phyloP scores from a whole-genome alignment of 1,139 yeast species.

The Candida sanyaensis region DNA sequence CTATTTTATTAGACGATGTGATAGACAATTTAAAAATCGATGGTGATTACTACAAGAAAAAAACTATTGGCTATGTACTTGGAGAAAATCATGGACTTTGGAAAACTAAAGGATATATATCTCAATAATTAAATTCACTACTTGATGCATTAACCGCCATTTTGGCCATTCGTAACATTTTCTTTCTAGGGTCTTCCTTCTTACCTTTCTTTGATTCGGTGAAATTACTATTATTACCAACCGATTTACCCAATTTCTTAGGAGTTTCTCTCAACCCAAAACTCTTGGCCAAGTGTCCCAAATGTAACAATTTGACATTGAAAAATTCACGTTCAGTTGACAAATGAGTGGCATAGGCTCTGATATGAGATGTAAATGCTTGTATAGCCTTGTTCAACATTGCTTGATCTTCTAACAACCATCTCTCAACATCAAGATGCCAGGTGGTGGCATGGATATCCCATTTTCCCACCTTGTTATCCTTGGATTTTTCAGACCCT shows the following conservation, averaged over 20 bases:
- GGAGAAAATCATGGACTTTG: constrained; percentile 84
- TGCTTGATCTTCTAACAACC: constrained; percentile 70
- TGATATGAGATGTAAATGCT: constrained; percentile 84
- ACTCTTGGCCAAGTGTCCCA: constrained; percentile 94
- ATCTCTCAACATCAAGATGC: constrained; percentile 89
- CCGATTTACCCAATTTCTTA: constrained; percentile 59
- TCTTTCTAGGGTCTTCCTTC: constrained; percentile 65
- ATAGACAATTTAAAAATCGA: constrained; percentile 63
- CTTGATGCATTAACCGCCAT: constrained; percentile 62
- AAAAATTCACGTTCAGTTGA: constrained; percentile 75
- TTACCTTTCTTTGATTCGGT: constrained; percentile 30
- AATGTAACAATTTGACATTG: constrained; percentile 77
- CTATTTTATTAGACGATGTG: constrained; percentile 77
- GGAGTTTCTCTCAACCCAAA: constrained; percentile 96
- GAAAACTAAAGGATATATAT: constrained; percentile 36
- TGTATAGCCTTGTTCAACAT: constrained; percentile 65
- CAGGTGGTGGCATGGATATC: constrained; percentile 95
- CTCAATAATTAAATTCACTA: constrained; percentile 71
- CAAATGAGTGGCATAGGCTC: constrained; percentile 97
- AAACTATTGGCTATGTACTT: constrained; percentile 54
- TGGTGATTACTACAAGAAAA: constrained; percentile 48
- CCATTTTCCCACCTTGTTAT: constrained; percentile 59
- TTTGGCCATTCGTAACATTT: constrained; percentile 78
- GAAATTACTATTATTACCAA: constrained; percentile 23
- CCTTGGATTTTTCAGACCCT: constrained; percentile 20